Conservation (phyloP, 805 yeast genomes). For the Tetrapisispora nanseiensis region DNA sequence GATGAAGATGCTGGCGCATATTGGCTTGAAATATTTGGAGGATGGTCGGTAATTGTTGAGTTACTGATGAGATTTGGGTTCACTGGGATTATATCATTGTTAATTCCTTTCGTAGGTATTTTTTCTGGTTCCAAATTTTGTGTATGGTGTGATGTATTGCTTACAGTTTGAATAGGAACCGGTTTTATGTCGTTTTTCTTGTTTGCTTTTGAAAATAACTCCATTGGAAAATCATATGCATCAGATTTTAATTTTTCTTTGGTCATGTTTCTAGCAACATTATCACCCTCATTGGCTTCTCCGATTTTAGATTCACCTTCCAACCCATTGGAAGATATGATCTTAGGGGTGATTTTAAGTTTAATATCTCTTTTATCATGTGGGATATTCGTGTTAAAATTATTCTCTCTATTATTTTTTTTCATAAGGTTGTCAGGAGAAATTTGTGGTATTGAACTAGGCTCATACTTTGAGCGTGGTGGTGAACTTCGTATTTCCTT, state of each 20-base stretch:
- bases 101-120: too few species aligned
- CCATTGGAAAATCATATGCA: constrained; percentile 66
- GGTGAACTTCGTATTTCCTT: background rate
- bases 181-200: constrained; percentile 32
- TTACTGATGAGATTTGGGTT: constrained; percentile 5
- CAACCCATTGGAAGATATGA: background rate
- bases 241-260: constrained; percentile 52
- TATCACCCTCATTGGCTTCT: background rate
- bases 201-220: constrained; percentile 35
- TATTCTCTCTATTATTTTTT: background rate
- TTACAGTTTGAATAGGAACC: constrained; percentile 19
- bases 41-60: background rate
- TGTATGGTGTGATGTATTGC: background rate
- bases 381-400: background rate
- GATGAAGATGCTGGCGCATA: constrained; percentile 29
- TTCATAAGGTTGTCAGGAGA: background rate
- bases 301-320: background rate
- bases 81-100: background rate
- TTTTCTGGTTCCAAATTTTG: background rate
- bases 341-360: constrained; percentile 14
- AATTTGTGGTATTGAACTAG: background rate
- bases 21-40: constrained; percentile 7
- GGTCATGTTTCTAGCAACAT: constrained; percentile 30
- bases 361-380: background rate
- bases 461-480: constrained; percentile 4